Conservation (phyloP, 305 asterid species). For the Withania somnifera region DNA sequence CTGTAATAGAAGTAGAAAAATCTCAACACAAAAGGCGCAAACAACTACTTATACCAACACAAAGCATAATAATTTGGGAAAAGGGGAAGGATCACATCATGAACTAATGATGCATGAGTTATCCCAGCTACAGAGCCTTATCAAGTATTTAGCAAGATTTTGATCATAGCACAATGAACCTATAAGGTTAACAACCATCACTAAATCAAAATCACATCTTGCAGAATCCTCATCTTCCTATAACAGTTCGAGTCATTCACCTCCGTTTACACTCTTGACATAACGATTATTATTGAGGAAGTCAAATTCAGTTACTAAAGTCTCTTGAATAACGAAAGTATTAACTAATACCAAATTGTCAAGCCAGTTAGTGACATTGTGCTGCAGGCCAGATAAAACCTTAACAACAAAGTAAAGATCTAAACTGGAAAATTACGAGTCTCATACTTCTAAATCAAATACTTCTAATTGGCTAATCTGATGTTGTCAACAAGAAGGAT, state of each 20-base stretch:
- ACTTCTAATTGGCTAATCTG: neutral
- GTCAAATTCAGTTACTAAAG: neutral
- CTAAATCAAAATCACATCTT: neutral
- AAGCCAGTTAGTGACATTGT: neutral
- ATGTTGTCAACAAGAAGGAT: neutral
- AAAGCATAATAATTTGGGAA: neutral
- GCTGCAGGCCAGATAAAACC: neutral
- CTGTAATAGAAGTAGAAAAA: constrained; percentile 21
- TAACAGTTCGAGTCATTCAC: neutral
- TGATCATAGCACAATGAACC: neutral
- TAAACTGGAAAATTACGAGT: too few relatives aligned
- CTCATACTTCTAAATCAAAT: neutral
- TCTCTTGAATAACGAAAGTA: neutral
- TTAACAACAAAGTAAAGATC: neutral
- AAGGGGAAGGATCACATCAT: neutral
- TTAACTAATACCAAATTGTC: neutral
- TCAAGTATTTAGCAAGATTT: neutral
- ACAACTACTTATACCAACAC: neutral
- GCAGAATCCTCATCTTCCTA: neutral
- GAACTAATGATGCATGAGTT: neutral
- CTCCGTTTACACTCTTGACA: neutral
- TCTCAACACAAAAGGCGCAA: neutral
- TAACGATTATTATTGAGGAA: neutral
- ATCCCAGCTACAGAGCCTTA: neutral
- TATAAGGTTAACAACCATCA: neutral